Base-by-base conservation (phyloP, 768 basidiomycete genomes). In the Kwoniella dejecticola region DNA sequence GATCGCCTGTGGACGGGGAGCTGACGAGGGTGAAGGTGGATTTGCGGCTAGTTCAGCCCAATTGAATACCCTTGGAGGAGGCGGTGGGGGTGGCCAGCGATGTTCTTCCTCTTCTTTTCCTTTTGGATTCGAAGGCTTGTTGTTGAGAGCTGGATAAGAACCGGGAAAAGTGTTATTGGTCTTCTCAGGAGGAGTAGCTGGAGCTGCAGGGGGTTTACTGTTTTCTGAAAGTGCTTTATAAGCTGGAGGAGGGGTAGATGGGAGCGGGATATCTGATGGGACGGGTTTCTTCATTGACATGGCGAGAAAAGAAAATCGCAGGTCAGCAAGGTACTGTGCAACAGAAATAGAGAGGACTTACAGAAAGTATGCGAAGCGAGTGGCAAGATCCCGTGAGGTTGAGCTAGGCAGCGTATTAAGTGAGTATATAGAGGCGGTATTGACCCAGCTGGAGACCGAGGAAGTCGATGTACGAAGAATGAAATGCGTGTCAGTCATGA, bases 161-260 rank as follows among this genome's bases (percentile, higher is more conserved):
- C 21, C 46, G 24, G 46, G 46, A 24, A 47, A 29, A 29, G 46
- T 47, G 24, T 47, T 27, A 4, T 3, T 24, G 11, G 19, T 47
- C 12, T 47, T 29, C 10, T 12, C 27, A 31, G 30, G 48, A 17
- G 48, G 30, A 5, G 30, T 50, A n/a, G 30, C 15, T 21, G n/a
- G 27, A 21, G 1, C 11, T n/a, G 44, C 8, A 15, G 36, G 15
- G 27, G 38, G 7, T 17, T 15, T 27, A 7, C 15, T 7, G 15
- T 36, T 36, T 46, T 56, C 29, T 24, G 36, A 45, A 23, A 45
- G 48, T 30, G 41, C 42, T 12, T 45, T 45, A 46, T 56, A 56
- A 1, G 44, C 29, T 24, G 54, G 54, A 23, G 54, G 54, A n/a
- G 54, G 54, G 12, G 54, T 56, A 7, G 41, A 45, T n/a, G 54